phyloP scores from a whole-genome alignment of 2,329 filamentous ascomycete genomes.

The Calonectria montana region DNA sequence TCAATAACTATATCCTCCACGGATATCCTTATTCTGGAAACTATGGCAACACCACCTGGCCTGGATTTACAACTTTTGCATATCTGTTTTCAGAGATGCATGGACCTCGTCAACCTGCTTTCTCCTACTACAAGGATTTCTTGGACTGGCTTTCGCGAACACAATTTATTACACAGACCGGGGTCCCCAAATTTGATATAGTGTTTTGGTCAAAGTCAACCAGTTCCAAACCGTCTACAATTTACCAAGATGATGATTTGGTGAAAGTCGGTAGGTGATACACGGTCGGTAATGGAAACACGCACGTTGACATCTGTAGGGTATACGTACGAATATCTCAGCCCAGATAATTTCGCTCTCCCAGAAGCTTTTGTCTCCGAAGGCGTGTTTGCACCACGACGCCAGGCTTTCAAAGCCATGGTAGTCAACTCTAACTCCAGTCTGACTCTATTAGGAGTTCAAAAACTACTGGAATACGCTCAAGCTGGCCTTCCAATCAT shows the following conservation, averaged over 20 bases:
- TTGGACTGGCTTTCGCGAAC: background rate
- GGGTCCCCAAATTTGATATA: background rate
- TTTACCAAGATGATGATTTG: background rate
- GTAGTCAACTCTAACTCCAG: background rate
- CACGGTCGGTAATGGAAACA: too few species aligned
- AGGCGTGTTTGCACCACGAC: background rate
- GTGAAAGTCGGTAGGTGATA: background rate
- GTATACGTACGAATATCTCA: background rate
- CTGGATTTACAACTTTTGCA: background rate
- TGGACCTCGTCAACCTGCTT: background rate
- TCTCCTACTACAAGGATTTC: background rate
- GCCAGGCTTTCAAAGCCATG: background rate
- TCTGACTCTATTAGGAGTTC: background rate
- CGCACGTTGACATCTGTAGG: background rate
- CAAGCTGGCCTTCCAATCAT: background rate
- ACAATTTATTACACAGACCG: background rate
- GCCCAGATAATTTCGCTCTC: background rate
- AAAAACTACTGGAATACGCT: background rate
- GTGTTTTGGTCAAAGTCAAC: background rate
- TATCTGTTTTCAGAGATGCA: background rate
- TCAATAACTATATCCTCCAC: background rate
- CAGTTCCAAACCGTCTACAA: background rate
- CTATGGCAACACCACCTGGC: background rate
- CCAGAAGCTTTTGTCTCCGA: background rate
- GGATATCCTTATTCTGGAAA: background rate